A percentile compares a stretch with the other conserved stretches of the same genome.
Evolutionary conservation across 2,329 filamentous ascomycete genomes (phyloP).

Genomic region (Alternaria dauci): DNA sequence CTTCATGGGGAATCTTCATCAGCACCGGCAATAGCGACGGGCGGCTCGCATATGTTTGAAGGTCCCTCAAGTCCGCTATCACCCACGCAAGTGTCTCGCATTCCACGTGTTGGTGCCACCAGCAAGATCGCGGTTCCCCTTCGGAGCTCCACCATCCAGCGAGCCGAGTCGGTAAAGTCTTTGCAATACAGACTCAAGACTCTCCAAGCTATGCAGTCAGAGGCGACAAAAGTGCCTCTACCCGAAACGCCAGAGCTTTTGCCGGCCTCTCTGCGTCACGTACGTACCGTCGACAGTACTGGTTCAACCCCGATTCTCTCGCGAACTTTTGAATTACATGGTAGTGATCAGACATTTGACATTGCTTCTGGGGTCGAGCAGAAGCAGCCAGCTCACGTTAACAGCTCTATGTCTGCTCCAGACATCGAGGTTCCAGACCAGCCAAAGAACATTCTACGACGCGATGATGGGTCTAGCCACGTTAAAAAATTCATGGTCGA

Average conservation of each 20-base stretch:
- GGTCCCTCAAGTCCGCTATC: conserved; percentile 11
- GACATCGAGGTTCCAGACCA: not conserved
- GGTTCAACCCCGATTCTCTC: conserved; percentile 29
- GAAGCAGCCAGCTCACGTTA: not conserved
- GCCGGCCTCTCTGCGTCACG: conserved; percentile 20
- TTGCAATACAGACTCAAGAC: conserved; percentile 3
- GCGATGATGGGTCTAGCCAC: not conserved
- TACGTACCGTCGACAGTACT: conserved; percentile 33
- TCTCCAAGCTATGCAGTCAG: not conserved
- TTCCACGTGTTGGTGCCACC: conserved; percentile 31
- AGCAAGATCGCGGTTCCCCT: conserved; percentile 11
- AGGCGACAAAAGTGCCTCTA: conserved; percentile 11
- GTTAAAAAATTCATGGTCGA: not conserved
- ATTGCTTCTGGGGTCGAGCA: not conserved
- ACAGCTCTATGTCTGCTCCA: not conserved
- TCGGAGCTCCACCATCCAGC: conserved; percentile 26
- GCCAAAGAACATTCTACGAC: not conserved
- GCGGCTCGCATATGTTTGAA: conserved; percentile 7
- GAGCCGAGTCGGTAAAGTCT: conserved; percentile 24
- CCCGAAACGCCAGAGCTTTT: conserved; percentile 8
- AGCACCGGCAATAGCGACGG: conserved; percentile 16
- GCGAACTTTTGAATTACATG: not conserved
- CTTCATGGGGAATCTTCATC: conserved; percentile 12
- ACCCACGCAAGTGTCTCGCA: conserved; percentile 31
- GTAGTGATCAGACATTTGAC: not conserved